Conservation (phyloP, 1,139 yeast genomes). For the Eremothecium coryli region DNA sequence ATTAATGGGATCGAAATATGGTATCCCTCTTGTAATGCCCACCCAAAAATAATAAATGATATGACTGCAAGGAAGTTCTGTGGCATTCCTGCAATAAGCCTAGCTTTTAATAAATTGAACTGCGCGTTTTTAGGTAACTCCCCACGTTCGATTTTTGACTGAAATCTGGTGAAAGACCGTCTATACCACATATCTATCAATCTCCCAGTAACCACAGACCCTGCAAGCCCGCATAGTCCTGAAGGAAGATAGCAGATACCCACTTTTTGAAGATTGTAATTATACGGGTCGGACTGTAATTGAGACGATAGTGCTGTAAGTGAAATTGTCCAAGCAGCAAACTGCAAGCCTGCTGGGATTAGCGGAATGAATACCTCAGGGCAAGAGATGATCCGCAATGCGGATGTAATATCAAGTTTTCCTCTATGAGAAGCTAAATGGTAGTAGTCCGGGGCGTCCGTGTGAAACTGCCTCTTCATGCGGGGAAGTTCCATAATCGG, state of each 20-base stretch:
- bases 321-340: slow-evolving; percentile 61
- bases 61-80: slow-evolving; percentile 31
- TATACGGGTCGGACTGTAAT: slow-evolving; percentile 39
- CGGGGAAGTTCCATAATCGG: slow-evolving; percentile 35
- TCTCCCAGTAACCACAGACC: slow-evolving; percentile 43
- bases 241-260: slow-evolving; percentile 59
- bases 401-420: slow-evolving; percentile 36
- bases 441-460: slow-evolving; percentile 27
- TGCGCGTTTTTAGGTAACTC: slow-evolving; percentile 18
- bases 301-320: slow-evolving; percentile 55
- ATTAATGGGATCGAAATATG: slow-evolving; percentile 48
- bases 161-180: slow-evolving; percentile 17
- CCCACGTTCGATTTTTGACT: slow-evolving; percentile 22
- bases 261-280: slow-evolving; percentile 43
- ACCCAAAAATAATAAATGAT: slow-evolving; percentile 51
- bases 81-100: slow-evolving; percentile 38
- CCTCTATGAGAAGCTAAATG: slow-evolving; percentile 27
- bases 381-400: slow-evolving; percentile 34
- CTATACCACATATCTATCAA: slow-evolving; percentile 40
- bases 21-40: slow-evolving; percentile 50
- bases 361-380: slow-evolving; percentile 34
- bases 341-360: slow-evolving; percentile 55
- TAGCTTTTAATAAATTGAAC: slow-evolving; percentile 42
- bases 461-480: slow-evolving; percentile 16
- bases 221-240: slow-evolving; percentile 46